Conservation (phyloP, 225 moss, liverwort and hornwort species). For the Polytrichum formosum region DNA sequence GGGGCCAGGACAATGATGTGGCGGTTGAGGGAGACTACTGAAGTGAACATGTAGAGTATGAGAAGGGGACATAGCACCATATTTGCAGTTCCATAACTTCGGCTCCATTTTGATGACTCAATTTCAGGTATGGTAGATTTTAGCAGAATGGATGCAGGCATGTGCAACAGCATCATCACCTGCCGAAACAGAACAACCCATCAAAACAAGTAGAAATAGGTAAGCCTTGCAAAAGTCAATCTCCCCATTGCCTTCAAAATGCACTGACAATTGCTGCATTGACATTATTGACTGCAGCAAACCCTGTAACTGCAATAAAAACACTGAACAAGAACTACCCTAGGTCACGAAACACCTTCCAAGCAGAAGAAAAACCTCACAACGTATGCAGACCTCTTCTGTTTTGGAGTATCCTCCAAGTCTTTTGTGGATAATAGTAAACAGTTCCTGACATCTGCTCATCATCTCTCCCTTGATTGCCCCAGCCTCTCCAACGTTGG, state of each 20-base stretch:
- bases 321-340: no score
- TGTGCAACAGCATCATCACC: slow-evolving; percentile 31
- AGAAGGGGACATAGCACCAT: slow-evolving; percentile 56
- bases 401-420: slow-evolving; percentile 15
- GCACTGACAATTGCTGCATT: no score
- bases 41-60: slow-evolving; percentile 58
- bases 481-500: slow-evolving; percentile 19
- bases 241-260: no score
- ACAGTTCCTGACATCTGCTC: slow-evolving; percentile 10
- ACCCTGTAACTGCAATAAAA: no score
- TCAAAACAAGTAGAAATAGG: no score
- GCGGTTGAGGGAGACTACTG: slow-evolving; percentile 45
- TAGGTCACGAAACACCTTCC: no score
- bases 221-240: no score
- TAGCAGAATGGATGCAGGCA: slow-evolving; percentile 51
- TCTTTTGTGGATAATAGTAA: slow-evolving; percentile 11
- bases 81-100: slow-evolving; percentile 57
- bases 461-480: slow-evolving; percentile 9
- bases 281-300: no score
- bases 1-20: slow-evolving; percentile 50
- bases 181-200: slow-evolving; percentile 15
- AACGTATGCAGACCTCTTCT: slow-evolving; percentile 33
- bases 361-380: no score
- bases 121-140: slow-evolving; percentile 62
- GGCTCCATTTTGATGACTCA: slow-evolving; percentile 48